These are phyloP conservation scores for Gypsophila paniculata DNA, from an alignment of 179 eudicot genomes.

Conservation along the genomic window DNA sequence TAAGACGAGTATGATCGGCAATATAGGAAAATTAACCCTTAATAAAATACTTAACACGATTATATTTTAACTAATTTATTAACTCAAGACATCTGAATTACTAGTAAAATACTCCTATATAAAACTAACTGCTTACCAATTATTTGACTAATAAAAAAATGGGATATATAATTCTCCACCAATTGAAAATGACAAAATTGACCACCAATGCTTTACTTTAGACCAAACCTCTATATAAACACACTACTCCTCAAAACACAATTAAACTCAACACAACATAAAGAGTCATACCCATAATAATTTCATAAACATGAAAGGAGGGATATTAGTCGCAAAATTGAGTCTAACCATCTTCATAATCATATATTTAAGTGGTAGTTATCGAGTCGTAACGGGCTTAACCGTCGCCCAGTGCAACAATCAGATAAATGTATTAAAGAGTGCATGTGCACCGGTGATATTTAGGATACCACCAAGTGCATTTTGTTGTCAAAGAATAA, in stretches of 20 bases:
- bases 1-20: too few relatives aligned
- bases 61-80: too few relatives aligned
- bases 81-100: too few relatives aligned
- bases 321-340: neutral
- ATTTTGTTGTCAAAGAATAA: conserved; percentile 29
- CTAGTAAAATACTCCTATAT: too few relatives aligned
- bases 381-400: neutral
- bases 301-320: neutral
- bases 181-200: conserved; percentile 2
- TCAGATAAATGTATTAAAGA: conserved; percentile 22
- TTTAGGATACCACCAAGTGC: conserved; percentile 25
- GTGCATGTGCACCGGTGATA: conserved; percentile 31
- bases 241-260: neutral
- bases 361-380: neutral
- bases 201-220: neutral
- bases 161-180: neutral
- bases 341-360: neutral
- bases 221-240: neutral
- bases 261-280: neutral
- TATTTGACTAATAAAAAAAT: too few relatives aligned
- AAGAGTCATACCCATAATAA: neutral
- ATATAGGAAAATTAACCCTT: too few relatives aligned
- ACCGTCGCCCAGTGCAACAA: conserved; percentile 25
- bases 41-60: too few relatives aligned
- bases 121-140: too few relatives aligned